A percentile compares a stretch with the other conserved stretches of the same genome.
Conservation (phyloP, 2,329 filamentous ascomycete genomes). For the Pleoardoris graminearum region DNA sequence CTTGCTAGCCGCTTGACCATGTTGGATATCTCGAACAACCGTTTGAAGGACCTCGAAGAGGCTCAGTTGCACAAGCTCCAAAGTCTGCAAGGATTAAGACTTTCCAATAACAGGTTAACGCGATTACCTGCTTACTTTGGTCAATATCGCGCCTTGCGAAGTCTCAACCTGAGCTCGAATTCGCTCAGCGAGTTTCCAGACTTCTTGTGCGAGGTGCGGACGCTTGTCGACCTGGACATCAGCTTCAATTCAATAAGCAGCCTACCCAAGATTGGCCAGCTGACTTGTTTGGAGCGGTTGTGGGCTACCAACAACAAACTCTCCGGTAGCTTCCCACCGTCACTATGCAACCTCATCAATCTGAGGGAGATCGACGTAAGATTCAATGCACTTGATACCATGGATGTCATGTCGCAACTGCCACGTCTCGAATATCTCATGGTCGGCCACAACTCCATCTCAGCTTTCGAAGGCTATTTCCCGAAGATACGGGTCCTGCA, state of each 20-base stretch:
- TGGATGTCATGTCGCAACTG: constrained; percentile 82
- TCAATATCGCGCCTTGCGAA: constrained; percentile 76
- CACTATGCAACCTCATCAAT: constrained; percentile 72
- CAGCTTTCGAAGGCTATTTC: constrained; percentile 88
- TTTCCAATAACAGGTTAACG: constrained; percentile 89
- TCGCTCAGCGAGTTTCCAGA: constrained; percentile 82
- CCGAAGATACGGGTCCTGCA: constrained; percentile 80
- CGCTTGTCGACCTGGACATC: constrained; percentile 88
- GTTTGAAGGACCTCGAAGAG: constrained; percentile 82
- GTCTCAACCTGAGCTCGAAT: constrained; percentile 91
- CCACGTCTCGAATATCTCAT: constrained; percentile 86
- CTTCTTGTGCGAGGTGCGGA: constrained; percentile 80
- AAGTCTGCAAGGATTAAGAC: constrained; percentile 81
- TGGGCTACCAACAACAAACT: constrained; percentile 96
- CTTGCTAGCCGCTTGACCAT: constrained; percentile 81
- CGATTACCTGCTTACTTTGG: constrained; percentile 81
- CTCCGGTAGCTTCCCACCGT: constrained; percentile 70
- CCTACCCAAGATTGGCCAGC: constrained; percentile 77
- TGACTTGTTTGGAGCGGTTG: constrained; percentile 81
- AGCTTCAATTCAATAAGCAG: constrained; percentile 90
- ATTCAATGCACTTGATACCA: constrained; percentile 86
- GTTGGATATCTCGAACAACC: constrained; percentile 93
- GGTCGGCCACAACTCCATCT: constrained; percentile 90
- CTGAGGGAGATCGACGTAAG: constrained; percentile 92
- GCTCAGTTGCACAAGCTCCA: constrained; percentile 76